These are phyloP conservation scores for Podospora appendiculata DNA, from an alignment of 495 filamentous ascomycete genomes.

Conservation along the genomic window DNA sequence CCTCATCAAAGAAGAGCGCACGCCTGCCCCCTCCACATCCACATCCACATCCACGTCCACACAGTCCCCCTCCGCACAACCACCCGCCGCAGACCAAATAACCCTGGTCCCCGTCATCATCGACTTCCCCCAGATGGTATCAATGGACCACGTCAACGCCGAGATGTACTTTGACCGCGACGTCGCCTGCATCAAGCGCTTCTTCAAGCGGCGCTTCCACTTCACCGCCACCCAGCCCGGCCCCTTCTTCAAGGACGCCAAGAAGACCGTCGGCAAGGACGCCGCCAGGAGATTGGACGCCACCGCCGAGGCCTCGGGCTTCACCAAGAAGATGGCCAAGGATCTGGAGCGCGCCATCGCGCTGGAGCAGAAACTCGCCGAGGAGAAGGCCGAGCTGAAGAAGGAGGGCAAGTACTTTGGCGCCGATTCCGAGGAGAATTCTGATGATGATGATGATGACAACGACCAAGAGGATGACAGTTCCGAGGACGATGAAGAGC, in stretches of 20 bases:
- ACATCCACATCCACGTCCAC: not conserved
- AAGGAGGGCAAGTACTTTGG: not conserved
- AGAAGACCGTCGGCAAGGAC: constrained; percentile 60
- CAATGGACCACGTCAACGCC: constrained; percentile 88
- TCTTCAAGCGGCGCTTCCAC: constrained; percentile 82
- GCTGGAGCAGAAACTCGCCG: constrained; percentile 43
- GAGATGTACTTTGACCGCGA: constrained; percentile 95
- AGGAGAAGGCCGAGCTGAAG: not conserved
- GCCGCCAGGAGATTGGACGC: constrained; percentile 69
- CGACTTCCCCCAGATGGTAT: constrained; percentile 97
- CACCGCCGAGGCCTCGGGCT: constrained; percentile 85
- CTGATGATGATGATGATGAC: constrained; percentile 19
- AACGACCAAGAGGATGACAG: constrained; percentile 1
- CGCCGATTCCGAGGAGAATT: constrained; percentile 7
- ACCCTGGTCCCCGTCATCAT: constrained; percentile 69
- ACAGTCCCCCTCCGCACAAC: not conserved
- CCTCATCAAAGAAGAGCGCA: constrained; percentile 67
- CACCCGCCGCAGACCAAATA: constrained; percentile 11
- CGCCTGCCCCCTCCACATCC: constrained; percentile 2
- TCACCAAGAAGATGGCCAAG: constrained; percentile 91
- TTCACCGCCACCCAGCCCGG: constrained; percentile 77
- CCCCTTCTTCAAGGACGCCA: constrained; percentile 76
- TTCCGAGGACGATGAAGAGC: not conserved
- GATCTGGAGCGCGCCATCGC: constrained; percentile 82
- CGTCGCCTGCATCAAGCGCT: constrained; percentile 86